These are phyloP conservation scores for Acephala macrosclerotiorum DNA, from an alignment of 2,329 filamentous ascomycete species.

Conservation along the genomic window DNA sequence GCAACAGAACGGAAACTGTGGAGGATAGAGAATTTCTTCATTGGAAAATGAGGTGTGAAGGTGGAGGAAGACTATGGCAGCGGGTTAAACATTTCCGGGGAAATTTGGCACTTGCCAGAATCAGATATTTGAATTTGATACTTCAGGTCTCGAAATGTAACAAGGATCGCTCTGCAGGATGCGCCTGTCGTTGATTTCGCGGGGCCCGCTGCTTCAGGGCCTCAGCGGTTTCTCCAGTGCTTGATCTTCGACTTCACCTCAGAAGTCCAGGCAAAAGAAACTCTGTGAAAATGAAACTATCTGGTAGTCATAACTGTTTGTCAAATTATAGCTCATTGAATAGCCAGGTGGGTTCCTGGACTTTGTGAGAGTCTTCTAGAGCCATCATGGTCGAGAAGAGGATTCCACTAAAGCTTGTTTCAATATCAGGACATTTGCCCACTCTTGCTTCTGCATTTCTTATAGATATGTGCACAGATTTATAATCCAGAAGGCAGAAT, in stretches of 20 bases:
- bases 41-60: too few relatives aligned
- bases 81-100: too few relatives aligned
- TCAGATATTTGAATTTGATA: neutral
- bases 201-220: neutral
- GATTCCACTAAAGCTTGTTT: neutral
- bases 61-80: too few relatives aligned
- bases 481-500: neutral
- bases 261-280: neutral
- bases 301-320: neutral
- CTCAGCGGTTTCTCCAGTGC: constrained; percentile 1
- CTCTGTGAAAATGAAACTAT: neutral
- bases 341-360: neutral
- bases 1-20: too few relatives aligned
- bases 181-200: neutral
- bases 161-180: constrained; percentile 3
- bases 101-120: neutral
- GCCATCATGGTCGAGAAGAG: neutral
- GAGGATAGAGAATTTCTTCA: too few relatives aligned
- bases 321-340: neutral
- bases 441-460: neutral
- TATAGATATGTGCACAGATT: neutral
- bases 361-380: too few relatives aligned
- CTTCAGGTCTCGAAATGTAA: neutral
- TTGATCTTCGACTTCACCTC: neutral
- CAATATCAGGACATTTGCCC: neutral